These are phyloP conservation scores for Phytophthora sp. DNA, from an alignment of 352 stramenopile species.

Conservation along the genomic window DNA sequence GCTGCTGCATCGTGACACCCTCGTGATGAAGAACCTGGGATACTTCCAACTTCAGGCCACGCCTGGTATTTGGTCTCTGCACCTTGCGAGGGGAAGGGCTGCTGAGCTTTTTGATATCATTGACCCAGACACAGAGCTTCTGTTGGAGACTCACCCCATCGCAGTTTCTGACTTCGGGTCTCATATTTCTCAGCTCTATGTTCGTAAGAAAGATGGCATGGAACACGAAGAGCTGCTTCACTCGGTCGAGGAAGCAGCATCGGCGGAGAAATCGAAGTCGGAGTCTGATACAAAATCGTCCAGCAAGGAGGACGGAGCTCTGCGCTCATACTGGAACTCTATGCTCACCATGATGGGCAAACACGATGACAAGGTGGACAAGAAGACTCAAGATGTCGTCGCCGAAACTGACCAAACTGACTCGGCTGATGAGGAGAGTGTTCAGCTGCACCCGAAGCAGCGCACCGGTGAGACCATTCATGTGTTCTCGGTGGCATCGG, in stretches of 20 bases:
- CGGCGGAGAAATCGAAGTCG: constrained; percentile 12
- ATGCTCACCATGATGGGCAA: constrained; percentile 77
- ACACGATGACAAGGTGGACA: constrained; percentile 20
- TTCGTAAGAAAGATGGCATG: constrained; percentile 92
- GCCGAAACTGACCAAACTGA: constrained; percentile 18
- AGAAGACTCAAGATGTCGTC: constrained; percentile 19
- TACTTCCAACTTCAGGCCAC: constrained; percentile 99
- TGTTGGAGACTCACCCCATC: constrained; percentile 47
- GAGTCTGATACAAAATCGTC: constrained; percentile 39
- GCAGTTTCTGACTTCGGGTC: constrained; percentile 90
- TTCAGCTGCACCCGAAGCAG: constrained; percentile 30
- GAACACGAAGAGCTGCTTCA: constrained; percentile 77
- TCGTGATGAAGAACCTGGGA: constrained; percentile 99
- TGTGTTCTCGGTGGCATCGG: constrained; percentile 97
- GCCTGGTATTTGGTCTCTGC: constrained; percentile 94
- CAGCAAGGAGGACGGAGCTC: constrained; percentile 50
- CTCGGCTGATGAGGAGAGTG: constrained; percentile 10
- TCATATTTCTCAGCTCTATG: constrained; percentile 85
- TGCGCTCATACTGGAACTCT: constrained; percentile 77
- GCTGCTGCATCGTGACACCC: constrained; percentile 90
- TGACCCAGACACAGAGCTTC: constrained; percentile 48
- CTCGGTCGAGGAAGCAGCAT: constrained; percentile 32
- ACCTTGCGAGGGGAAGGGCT: constrained; percentile 84
- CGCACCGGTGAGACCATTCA: constrained; percentile 95
- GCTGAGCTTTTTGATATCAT: constrained; percentile 85